Evolutionary conservation across 768 basidiomycete species (phyloP).

Genomic region (Auriscalpium microsporum): DNA sequence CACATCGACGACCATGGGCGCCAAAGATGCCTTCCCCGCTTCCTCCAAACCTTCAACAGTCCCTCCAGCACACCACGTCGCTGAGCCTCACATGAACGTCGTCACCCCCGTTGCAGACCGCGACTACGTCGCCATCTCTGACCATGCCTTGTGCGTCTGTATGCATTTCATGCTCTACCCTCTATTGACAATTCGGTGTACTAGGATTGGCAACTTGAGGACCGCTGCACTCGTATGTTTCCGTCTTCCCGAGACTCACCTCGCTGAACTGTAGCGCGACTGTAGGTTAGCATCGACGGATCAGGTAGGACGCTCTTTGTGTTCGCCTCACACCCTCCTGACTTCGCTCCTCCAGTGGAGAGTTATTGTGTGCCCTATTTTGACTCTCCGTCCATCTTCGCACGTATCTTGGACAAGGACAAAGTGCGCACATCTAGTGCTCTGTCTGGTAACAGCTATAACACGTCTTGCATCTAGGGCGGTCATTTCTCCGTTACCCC

Average conservation of each 20-base stretch:
- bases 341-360: constrained; percentile 47
- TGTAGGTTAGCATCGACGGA: constrained; percentile 66
- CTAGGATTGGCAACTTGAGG: constrained; percentile 74
- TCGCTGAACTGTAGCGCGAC: background rate
- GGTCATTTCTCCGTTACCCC: constrained; percentile 91
- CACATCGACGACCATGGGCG: too few relatives aligned
- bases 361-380: constrained; percentile 91
- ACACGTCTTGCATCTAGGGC: constrained; percentile 36
- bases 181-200: background rate
- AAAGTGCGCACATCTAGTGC: constrained; percentile 32
- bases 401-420: constrained; percentile 80
- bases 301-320: constrained; percentile 40
- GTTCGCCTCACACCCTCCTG: background rate
- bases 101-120: constrained; percentile 32
- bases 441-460: background rate
- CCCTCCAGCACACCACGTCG: background rate
- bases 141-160: constrained; percentile 63
- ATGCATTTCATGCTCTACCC: background rate
- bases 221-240: constrained; percentile 63
- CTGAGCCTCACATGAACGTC: constrained; percentile 5
- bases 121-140: constrained; percentile 67
- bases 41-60: background rate
- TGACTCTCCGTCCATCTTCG: constrained; percentile 89
- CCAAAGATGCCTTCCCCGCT: background rate
- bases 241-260: background rate